Evolutionary conservation across 2,329 filamentous ascomycete species (phyloP).

Genomic region (Colletotrichum spinosum): DNA sequence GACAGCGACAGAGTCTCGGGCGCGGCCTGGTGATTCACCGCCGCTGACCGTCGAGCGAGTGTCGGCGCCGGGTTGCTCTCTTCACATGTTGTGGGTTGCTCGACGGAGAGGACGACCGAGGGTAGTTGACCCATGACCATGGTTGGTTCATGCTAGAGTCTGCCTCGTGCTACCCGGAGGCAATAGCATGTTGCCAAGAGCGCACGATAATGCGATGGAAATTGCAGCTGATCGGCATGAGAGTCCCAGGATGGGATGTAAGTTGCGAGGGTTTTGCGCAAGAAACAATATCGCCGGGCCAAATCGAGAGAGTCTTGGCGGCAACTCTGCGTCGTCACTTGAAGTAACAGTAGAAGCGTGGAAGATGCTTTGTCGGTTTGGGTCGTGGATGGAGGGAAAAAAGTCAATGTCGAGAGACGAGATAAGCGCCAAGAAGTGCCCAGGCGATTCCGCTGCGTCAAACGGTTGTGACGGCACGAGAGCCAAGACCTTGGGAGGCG

Average conservation of each 20-base stretch:
- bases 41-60: too few relatives aligned
- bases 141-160: not conserved
- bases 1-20: too few relatives aligned
- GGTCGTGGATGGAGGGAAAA: not conserved
- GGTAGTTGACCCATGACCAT: too few relatives aligned
- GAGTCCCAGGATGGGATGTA: not conserved
- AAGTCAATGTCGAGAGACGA: not conserved
- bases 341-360: not conserved
- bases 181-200: conserved; percentile 5
- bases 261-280: not conserved
- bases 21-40: too few relatives aligned
- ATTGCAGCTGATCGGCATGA: conserved; percentile 3
- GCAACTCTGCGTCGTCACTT: conserved; percentile 14
- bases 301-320: conserved; percentile 24
- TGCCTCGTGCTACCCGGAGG: conserved; percentile 12
- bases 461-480: conserved; percentile 9
- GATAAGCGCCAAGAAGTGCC: conserved; percentile 6
- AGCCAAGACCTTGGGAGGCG: conserved; percentile 2
- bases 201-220: not conserved
- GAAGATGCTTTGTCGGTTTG: not conserved
- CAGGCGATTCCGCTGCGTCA: not conserved
- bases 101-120: too few relatives aligned
- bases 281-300: conserved; percentile 3
- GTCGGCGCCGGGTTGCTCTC: too few relatives aligned
- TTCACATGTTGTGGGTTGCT: conserved; percentile 4